Percentiles rank a stretch among this genome's conserved stretches.
Evolutionary conservation across 2,329 filamentous ascomycete species (phyloP).

Genomic region (Botrytis fabae): DNA sequence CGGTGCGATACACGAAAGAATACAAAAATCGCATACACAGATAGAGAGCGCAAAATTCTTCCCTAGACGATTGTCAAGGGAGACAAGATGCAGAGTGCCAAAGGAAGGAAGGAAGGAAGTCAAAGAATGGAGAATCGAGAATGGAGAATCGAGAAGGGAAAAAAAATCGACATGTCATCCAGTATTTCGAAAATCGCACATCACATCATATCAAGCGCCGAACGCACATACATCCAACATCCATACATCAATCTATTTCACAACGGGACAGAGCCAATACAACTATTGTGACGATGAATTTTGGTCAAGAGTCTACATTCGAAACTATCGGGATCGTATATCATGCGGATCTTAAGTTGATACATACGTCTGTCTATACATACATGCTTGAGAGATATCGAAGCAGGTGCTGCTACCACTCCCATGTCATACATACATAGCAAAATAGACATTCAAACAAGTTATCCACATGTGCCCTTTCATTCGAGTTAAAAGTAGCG

Average conservation of each 20-base stretch:
- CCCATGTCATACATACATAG: neutral
- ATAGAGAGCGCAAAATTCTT: neutral
- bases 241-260: neutral
- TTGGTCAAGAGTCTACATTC: neutral
- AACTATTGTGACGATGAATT: too few relatives aligned
- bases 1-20: too few relatives aligned
- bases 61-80: neutral
- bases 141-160: neutral
- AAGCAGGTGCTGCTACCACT: conserved; percentile 24
- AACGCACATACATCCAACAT: neutral
- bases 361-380: neutral
- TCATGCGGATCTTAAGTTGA: neutral
- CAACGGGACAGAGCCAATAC: neutral
- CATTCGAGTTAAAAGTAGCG: neutral
- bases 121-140: neutral
- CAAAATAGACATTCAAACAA: neutral
- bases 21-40: neutral
- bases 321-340: neutral
- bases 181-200: neutral
- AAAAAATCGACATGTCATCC: neutral
- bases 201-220: neutral
- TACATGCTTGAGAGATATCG: neutral
- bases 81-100: neutral
- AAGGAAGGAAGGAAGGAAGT: neutral
- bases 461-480: neutral